Conservation (phyloP, 805 yeast species). For the Wickerhamiella occidentalis region DNA sequence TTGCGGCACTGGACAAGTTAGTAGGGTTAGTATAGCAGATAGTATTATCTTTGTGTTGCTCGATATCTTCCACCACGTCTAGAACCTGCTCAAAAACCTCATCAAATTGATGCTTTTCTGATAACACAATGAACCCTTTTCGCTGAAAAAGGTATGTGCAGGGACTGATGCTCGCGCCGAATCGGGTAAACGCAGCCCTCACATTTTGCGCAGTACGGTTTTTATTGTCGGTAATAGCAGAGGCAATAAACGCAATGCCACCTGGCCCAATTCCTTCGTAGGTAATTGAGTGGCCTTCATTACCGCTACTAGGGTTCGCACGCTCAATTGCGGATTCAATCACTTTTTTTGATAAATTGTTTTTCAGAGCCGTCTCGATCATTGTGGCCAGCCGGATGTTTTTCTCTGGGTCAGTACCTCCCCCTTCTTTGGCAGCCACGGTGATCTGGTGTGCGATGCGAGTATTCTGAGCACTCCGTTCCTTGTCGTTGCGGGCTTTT, state of each 20-base stretch:
- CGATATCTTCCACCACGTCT: slow-evolving; percentile 49
- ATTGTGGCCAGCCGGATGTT: slow-evolving; percentile 56
- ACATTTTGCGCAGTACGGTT: slow-evolving; percentile 67
- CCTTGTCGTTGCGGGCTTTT: slow-evolving; percentile 84
- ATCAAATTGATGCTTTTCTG: slow-evolving; percentile 36
- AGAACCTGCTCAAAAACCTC: slow-evolving; percentile 60
- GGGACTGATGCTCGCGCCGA: slow-evolving; percentile 55
- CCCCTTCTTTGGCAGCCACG: slow-evolving; percentile 52
- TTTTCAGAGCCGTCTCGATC: slow-evolving; percentile 63
- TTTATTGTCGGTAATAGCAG: slow-evolving; percentile 81
- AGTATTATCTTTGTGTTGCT: slow-evolving; percentile 30
- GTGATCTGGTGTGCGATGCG: slow-evolving; percentile 63
- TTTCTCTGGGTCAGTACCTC: slow-evolving; percentile 54
- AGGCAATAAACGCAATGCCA: slow-evolving; percentile 75
- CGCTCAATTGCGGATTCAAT: slow-evolving; percentile 80
- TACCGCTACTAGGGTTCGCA: slow-evolving; percentile 33
- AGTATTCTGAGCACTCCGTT: slow-evolving; percentile 54
- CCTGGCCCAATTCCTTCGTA: slow-evolving; percentile 93
- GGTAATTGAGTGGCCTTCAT: slow-evolving; percentile 50
- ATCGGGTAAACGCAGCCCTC: slow-evolving; percentile 58
- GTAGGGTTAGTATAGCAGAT: slow-evolving; percentile 53
- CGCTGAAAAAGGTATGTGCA: slow-evolving; percentile 65
- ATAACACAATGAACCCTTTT: slow-evolving; percentile 58
- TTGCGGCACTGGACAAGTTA: slow-evolving; percentile 50
- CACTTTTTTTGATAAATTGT: slow-evolving; percentile 70